Evolutionary conservation across 176 grass and related monocot genomes (phyloP).

Genomic region (Rhynchospora pubera): DNA sequence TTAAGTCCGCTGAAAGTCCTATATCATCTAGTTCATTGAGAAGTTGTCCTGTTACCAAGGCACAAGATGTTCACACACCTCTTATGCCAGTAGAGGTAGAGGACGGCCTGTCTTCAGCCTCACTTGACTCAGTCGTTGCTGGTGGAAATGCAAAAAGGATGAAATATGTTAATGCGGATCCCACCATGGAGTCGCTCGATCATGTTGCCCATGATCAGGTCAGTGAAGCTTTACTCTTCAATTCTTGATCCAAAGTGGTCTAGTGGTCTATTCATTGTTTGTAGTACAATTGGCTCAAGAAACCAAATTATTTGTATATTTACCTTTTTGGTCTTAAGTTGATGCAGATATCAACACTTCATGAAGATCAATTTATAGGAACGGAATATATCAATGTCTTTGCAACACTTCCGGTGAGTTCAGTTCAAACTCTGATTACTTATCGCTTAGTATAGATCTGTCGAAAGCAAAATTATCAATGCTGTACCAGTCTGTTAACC

Average conservation of each 20-base stretch:
- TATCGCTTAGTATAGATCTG: background rate
- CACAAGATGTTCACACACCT: constrained; percentile 62
- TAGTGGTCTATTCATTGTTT: background rate
- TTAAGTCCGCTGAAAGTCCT: constrained; percentile 40
- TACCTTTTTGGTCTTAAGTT: constrained; percentile 35
- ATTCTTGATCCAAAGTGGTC: constrained; percentile 1
- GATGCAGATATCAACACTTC: constrained; percentile 39
- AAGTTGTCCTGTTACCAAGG: constrained; percentile 42
- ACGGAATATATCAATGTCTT: constrained; percentile 79
- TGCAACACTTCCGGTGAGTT: constrained; percentile 69
- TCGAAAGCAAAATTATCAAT: background rate
- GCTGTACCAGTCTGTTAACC: background rate
- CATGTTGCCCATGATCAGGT: constrained; percentile 63
- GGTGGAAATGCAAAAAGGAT: constrained; percentile 59
- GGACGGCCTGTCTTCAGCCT: constrained; percentile 69
- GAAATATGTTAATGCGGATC: constrained; percentile 49
- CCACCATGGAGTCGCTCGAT: constrained; percentile 45
- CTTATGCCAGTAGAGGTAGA: constrained; percentile 79
- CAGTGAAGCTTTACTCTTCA: constrained; percentile 4
- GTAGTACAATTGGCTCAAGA: background rate
- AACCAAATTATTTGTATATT: background rate
- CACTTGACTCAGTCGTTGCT: constrained; percentile 71
- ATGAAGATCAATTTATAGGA: constrained; percentile 52
- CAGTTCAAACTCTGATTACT: background rate
- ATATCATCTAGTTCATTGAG: constrained; percentile 40